Percentiles rank a stretch among this genome's conserved stretches.
Conservation (phyloP, 306 rosid genomes). For the Rosa persica region DNA sequence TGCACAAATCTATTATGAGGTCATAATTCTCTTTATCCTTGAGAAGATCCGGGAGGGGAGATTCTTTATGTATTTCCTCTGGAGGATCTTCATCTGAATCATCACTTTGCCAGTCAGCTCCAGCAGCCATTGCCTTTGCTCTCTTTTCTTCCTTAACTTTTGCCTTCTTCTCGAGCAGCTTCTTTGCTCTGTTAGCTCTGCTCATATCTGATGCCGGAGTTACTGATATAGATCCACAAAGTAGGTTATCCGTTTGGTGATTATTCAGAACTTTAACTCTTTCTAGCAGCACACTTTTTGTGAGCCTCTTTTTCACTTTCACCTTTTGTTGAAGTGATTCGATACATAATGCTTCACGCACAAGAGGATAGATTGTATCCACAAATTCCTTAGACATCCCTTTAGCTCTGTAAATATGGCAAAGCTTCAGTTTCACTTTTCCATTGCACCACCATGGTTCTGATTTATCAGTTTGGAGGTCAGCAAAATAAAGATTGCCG, state of each 20-base stretch:
- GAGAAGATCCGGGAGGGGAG: constrained; percentile 65
- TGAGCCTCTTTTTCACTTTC: constrained; percentile 63
- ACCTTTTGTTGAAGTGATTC: constrained; percentile 48
- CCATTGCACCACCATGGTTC: constrained; percentile 79
- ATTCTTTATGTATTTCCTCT: constrained; percentile 51
- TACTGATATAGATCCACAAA: constrained; percentile 65
- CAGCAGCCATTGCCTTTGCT: constrained; percentile 73
- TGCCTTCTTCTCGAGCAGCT: constrained; percentile 64
- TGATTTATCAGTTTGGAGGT: constrained; percentile 46
- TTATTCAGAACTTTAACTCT: constrained; percentile 56
- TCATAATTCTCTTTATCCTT: constrained; percentile 65
- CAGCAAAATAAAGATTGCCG: constrained; percentile 41
- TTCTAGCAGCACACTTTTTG: constrained; percentile 59
- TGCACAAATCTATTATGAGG: constrained; percentile 77
- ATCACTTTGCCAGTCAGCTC: constrained; percentile 70
- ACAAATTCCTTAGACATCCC: constrained; percentile 48
- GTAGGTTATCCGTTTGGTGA: constrained; percentile 54
- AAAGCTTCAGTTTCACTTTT: constrained; percentile 48
- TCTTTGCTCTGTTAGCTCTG: constrained; percentile 81
- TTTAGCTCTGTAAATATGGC: constrained; percentile 41
- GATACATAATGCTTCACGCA: constrained; percentile 42
- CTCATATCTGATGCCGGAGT: constrained; percentile 64
- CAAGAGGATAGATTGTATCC: constrained; percentile 37
- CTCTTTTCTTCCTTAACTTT: constrained; percentile 59
- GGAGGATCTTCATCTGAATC: constrained; percentile 69